Evolutionary conservation across 148 eudicot genomes (phyloP), one percentile per base, ranked within the genome.

Genomic region (Salicornia ramosissima): DNA sequence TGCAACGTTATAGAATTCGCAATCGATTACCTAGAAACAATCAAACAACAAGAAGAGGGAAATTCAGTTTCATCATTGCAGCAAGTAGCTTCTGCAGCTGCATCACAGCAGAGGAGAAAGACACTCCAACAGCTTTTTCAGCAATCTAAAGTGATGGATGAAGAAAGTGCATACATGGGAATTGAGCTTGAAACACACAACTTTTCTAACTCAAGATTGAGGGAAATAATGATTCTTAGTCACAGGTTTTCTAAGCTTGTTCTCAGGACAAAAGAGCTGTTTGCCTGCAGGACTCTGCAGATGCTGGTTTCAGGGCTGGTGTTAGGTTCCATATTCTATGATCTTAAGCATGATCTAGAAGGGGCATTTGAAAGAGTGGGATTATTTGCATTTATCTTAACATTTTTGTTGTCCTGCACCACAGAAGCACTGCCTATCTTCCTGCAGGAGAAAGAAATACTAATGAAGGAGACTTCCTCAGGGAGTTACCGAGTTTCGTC

Each of bases 401-500:
- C 99, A 28, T 95, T 91, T 74, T 68, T 95, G 67, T 67, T 95
- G 4, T 83, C 99, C 22, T 82, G 85, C 76, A 89, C 97, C 18
- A 87, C 85, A 47, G 99, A 95, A 73, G 99, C 99, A 24, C 78
- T 95, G 26, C 99, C 99, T 16, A 80, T 95, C 26, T 95, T 95
- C 85, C 76, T 95, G 69, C 96, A 91, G 78, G 99, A 95, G 77
- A 87, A 86, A 79, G 93, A 95, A 62, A 95, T 95, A 64, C 60
- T 95, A 56, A 95, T 87, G 91, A 91, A 87, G 83, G 99, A 95
- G 58, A 95, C 96, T 15, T 86, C 90, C 10, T 79, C 87, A 21
- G 99, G 99, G 50, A 89, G 97, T 80, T 95, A 95, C 33, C 73
- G 99, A 16, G 80, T 95, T 18, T 95, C 99, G 46, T 95, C 99